These are phyloP conservation scores for Puccinia brachypodii DNA, from an alignment of 1,284 basidiomycete species.

Conservation along the genomic window DNA sequence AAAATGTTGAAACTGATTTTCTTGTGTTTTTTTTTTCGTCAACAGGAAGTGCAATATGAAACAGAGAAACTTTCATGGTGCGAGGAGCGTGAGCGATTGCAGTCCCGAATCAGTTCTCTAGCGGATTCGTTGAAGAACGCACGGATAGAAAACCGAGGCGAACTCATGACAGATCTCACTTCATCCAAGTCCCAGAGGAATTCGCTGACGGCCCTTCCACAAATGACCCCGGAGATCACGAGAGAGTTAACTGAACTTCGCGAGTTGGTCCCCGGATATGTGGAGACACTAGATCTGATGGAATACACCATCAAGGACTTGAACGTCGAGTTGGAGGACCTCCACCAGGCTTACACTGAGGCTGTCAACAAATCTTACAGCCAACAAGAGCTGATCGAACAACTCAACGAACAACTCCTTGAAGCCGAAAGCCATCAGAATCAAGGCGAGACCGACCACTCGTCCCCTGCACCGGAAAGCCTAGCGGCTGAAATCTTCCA, in stretches of 20 bases:
- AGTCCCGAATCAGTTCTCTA: constrained; percentile 4
- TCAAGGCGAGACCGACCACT: too few species aligned
- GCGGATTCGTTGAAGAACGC: constrained; percentile 5
- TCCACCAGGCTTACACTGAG: constrained; percentile 1
- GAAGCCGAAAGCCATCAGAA: background rate
- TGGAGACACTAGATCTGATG: constrained; percentile 7
- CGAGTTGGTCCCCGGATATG: constrained; percentile 7
- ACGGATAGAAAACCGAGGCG: background rate
- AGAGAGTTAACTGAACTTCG: constrained; percentile 8
- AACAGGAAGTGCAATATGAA: background rate
- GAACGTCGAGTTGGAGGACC: constrained; percentile 9
- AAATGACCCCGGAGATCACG: background rate
- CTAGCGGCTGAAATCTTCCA: constrained; percentile 11
- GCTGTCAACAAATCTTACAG: background rate
- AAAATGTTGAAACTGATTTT: background rate
- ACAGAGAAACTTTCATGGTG: constrained; percentile 4
- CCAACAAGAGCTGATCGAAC: constrained; percentile 15
- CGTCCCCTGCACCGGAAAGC: too few species aligned
- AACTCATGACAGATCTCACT: background rate
- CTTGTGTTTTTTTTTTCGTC: background rate
- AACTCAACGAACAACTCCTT: background rate
- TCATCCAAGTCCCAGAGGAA: background rate
- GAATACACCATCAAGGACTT: background rate
- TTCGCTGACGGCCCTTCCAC: background rate
- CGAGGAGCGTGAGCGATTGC: background rate